Base-by-base conservation (phyloP, 331 rosid species). In the Prunus yedoensis region DNA sequence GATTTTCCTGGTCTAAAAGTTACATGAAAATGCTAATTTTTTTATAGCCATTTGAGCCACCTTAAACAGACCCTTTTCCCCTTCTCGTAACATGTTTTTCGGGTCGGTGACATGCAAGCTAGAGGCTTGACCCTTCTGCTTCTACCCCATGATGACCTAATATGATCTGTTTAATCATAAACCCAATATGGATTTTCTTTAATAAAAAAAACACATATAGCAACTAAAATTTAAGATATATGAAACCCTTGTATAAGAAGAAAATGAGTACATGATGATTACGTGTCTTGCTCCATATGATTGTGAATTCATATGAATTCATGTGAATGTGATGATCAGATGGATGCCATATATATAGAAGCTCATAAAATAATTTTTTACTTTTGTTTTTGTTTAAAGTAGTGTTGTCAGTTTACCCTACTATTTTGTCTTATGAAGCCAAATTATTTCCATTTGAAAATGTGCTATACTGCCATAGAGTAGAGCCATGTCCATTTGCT, bases 91-190 rank as follows among this genome's bases (percentile, higher is more conserved):
- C 76, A 66, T 79, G 88, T 76, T 79, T 80, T 79, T 80, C 21
- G 78, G 87, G 83, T 74, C 71, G 83, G 83, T 77, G 91, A 83
- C 85, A 70, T 47, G 70, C 80, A 60, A 67, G 10, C 49, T 13
- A 18, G 46, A 73, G 21, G 68, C 69, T 46, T 47, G 15, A 27
- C 46, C 38, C 38, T 32, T 32, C 38, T 32, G 38, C 77, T 25
- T 11, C 58, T 59, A 47, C 50, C 54, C 56, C 38, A 8, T 43
- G 56, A 68, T 70, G 69, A 80, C 80, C 82, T 70, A 67, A 51
- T 56, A 62, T 79, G 83, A 74, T 81, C 78, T 62, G 43, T 38
- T 4, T 38, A 38, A 76, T 38, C 60, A 71, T 32, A 60, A 71
- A 74, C 27, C 54, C 67, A 54, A 21, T 38, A 38, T 38, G 43